Evolutionary conservation across 441 rosid species (phyloP).

Genomic region (Gossypium gossypioides): DNA sequence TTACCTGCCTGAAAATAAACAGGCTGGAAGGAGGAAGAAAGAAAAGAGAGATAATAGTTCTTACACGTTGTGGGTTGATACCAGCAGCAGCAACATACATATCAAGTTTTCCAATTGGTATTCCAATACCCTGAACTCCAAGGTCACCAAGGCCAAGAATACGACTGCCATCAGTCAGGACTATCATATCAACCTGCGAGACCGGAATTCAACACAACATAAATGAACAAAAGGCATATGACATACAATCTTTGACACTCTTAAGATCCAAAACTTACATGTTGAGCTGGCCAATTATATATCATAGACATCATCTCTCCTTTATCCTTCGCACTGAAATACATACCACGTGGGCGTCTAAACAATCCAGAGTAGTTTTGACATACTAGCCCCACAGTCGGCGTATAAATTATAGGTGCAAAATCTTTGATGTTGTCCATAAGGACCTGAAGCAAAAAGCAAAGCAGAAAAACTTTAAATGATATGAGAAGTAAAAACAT

Average conservation of each 20-base stretch:
- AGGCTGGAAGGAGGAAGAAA: background rate
- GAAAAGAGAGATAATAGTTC: slow-evolving; percentile 10
- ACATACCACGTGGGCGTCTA: slow-evolving; percentile 98
- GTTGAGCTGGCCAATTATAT: slow-evolving; percentile 84
- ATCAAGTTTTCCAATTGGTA: slow-evolving; percentile 91
- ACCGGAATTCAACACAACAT: slow-evolving; percentile 16
- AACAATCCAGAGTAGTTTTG: slow-evolving; percentile 92
- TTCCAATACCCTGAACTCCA: slow-evolving; percentile 96
- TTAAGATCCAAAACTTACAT: slow-evolving; percentile 33
- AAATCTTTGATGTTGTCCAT: slow-evolving; percentile 89
- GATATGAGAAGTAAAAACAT: background rate
- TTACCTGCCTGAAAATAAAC: background rate
- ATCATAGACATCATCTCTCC: slow-evolving; percentile 99
- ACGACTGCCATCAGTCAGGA: slow-evolving; percentile 90
- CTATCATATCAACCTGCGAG: slow-evolving; percentile 94
- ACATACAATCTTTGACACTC: background rate
- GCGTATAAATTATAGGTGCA: slow-evolving; percentile 92
- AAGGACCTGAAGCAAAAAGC: slow-evolving; percentile 50
- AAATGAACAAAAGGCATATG: background rate
- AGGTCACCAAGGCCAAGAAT: slow-evolving; percentile 97
- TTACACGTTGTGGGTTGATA: slow-evolving; percentile 81
- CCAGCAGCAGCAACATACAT: slow-evolving; percentile 97
- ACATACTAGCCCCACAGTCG: slow-evolving; percentile 92
- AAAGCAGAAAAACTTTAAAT: background rate
- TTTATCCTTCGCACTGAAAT: slow-evolving; percentile 94